Base-by-base conservation (phyloP, 2,329 filamentous ascomycete genomes). In the Cladosporium colombiae region DNA sequence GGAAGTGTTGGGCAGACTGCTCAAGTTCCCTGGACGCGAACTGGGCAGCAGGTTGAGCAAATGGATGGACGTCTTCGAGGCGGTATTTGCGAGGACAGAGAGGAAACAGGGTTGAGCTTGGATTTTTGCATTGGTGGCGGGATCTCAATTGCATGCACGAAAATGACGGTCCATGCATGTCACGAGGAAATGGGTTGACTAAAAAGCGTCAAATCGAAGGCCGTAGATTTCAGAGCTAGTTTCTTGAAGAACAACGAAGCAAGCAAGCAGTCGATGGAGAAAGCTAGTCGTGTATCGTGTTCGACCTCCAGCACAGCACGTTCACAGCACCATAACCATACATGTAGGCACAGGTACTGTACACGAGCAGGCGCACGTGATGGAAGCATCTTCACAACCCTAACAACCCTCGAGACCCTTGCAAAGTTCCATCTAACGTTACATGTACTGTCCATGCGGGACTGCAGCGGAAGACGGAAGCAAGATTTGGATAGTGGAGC, bases 1-100 rank as follows among this genome's bases (percentile, higher is more conserved):
- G 69, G 92, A 96, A 70, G 86, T 96, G 49, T 82, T 96, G 56
- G 87, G 86, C 0, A 84, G 85, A 33, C 85, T 86, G 25, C 93
- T 96, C 80, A 90, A 87, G 77, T 77, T 75, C 49, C 79, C 81
- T 5, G 78, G 78, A 1, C 69, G 78, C 21, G 74, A 76, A 59
- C 25, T 82, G 64, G 74, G 74, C 2, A 76, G 76, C 52, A 75
- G 78, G 49, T 77, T 81, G 68, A 75, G 69, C 64, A 74, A 78
- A 66, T 83, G 81, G 81, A 70, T 83, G 72, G 77, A 75, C 2
- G 46, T 78, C 5, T 68, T 77, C 59, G 69, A 70, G 66, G 71
- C 60, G 58, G 70, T 77, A 10, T 76, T 76, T 61, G 72, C 71
- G 37, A 66, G 68, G 63, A 49, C 44, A 21, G 62, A 59, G 62